Conservation (phyloP, 2,329 filamentous ascomycete genomes). For the Beauveria sp. region DNA sequence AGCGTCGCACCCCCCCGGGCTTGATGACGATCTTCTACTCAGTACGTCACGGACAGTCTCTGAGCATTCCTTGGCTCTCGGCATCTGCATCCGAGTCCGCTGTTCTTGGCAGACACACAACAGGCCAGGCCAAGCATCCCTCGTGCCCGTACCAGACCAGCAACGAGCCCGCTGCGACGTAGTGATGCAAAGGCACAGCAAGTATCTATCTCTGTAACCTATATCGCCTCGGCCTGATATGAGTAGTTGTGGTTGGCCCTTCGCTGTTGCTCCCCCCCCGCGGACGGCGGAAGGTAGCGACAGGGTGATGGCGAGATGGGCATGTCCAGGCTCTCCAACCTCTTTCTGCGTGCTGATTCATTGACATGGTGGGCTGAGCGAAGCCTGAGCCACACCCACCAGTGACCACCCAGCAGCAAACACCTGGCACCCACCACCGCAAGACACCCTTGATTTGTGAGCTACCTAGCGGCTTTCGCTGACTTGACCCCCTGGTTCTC, state of each 20-base stretch:
- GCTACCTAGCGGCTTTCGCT: constrained; percentile 4
- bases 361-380: not conserved
- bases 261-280: not conserved
- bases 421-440: not conserved
- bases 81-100: constrained; percentile 11
- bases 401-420: too few species aligned
- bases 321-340: too few species aligned
- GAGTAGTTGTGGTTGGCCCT: not conserved
- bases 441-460: not conserved
- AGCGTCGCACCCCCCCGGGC: not conserved
- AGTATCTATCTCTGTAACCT: not conserved
- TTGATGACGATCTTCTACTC: constrained; percentile 8
- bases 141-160: not conserved
- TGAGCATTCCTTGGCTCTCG: constrained; percentile 11
- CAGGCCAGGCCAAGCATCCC: not conserved
- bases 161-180: not conserved
- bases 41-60: constrained; percentile 8
- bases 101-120: constrained; percentile 7
- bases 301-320: too few species aligned
- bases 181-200: not conserved
- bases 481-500: not conserved
- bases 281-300: too few species aligned
- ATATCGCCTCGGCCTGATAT: too few species aligned
- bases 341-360: too few species aligned
- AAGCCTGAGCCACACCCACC: not conserved